A percentile compares a stretch with the other conserved stretches of the same genome.
Conservation (phyloP, 768 basidiomycete genomes). For the Trametes meyenii region DNA sequence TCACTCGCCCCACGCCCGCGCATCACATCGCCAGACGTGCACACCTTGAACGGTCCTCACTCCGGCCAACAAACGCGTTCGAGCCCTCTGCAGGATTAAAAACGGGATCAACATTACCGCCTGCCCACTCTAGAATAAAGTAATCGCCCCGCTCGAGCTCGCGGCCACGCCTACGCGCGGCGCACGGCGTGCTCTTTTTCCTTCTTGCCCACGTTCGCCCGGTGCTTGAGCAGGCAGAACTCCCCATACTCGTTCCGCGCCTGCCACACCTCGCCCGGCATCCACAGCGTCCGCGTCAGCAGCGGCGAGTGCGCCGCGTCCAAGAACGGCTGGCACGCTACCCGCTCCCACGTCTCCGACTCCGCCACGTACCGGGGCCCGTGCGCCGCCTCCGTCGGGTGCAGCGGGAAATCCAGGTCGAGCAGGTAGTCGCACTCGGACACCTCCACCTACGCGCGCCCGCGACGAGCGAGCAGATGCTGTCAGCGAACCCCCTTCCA, state of each 20-base stretch:
- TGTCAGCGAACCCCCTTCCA: constrained; percentile 15
- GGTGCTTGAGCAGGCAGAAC: constrained; percentile 84
- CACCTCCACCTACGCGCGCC: constrained; percentile 57
- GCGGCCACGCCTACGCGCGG: constrained; percentile 7
- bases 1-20: background rate
- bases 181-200: constrained; percentile 26
- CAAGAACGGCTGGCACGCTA: constrained; percentile 81
- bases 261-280: constrained; percentile 74
- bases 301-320: constrained; percentile 75
- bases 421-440: constrained; percentile 86
- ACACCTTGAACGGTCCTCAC: background rate
- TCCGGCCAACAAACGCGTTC: background rate
- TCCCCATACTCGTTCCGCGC: constrained; percentile 79
- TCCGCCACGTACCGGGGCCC: constrained; percentile 85
- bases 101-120: constrained; percentile 12
- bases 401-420: constrained; percentile 83
- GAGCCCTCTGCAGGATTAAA: constrained; percentile 3
- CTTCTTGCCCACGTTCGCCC: constrained; percentile 37
- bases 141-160: background rate
- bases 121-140: background rate
- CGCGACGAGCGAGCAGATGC: constrained; percentile 3
- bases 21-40: constrained; percentile 16
- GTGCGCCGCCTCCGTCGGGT: constrained; percentile 52
- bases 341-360: constrained; percentile 73
- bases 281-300: constrained; percentile 77